Evolutionary conservation across 2,329 filamentous ascomycete genomes (phyloP).

Genomic region (Xylaria sp.): DNA sequence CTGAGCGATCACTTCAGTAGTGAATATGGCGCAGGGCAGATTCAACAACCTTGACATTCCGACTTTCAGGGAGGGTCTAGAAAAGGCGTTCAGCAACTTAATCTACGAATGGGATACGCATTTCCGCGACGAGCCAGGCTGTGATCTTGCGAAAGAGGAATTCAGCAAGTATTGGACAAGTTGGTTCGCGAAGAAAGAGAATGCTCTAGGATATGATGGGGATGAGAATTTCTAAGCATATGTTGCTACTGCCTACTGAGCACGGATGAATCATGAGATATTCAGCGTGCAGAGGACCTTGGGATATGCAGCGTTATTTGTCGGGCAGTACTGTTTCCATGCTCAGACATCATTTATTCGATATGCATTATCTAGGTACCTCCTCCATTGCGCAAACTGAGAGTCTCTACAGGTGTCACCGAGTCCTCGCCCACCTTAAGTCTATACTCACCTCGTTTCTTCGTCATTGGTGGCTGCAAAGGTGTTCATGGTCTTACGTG

Average conservation of each 20-base stretch:
- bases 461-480: too few relatives aligned
- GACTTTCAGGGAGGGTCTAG: conserved; percentile 21
- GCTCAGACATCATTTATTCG: neutral
- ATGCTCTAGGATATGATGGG: neutral
- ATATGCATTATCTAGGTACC: too few relatives aligned
- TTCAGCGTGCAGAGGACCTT: neutral
- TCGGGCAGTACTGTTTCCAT: neutral
- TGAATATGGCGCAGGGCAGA: conserved; percentile 3
- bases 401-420: neutral
- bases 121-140: conserved; percentile 19
- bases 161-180: conserved; percentile 26
- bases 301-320: neutral
- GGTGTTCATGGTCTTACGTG: neutral
- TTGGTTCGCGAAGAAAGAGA: conserved; percentile 5
- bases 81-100: conserved; percentile 24
- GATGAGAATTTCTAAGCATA: neutral
- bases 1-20: neutral
- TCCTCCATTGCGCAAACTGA: neutral
- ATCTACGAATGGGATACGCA: conserved; percentile 31
- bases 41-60: conserved; percentile 16
- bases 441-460: neutral
- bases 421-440: neutral
- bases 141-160: neutral
- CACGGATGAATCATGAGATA: neutral
- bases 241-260: neutral